Evolutionary conservation across 768 basidiomycete species (phyloP).

Genomic region (Boletus sp.): DNA sequence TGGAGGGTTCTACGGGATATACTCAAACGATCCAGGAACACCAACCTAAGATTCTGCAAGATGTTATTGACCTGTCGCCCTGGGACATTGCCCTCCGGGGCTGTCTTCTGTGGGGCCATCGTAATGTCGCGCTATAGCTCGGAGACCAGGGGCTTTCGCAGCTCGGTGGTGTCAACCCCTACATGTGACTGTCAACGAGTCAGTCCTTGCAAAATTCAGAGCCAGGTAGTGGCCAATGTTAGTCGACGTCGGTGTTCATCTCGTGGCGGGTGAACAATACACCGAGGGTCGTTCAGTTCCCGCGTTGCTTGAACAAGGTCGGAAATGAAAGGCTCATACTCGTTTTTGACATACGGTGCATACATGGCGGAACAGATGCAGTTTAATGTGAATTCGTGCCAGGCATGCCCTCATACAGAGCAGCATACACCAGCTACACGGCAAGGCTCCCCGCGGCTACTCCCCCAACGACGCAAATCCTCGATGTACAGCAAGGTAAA

Average conservation of each 20-base stretch:
- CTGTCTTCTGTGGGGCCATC: conserved; percentile 14
- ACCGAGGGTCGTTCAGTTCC: background rate
- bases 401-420: conserved; percentile 30
- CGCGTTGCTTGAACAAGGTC: background rate
- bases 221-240: background rate
- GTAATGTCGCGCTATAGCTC: background rate
- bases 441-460: background rate
- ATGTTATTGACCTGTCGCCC: conserved; percentile 29
- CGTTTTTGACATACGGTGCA: conserved; percentile 26
- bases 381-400: conserved; percentile 27
- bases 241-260: background rate
- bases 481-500: background rate
- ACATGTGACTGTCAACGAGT: conserved; percentile 1
- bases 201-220: background rate
- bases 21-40: background rate
- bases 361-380: conserved; percentile 24
- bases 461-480: conserved; percentile 2
- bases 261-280: background rate
- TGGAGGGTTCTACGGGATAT: background rate
- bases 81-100: conserved; percentile 4
- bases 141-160: background rate
- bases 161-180: background rate
- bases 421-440: conserved; percentile 11
- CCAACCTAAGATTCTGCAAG: conserved; percentile 29
- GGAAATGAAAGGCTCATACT: conserved; percentile 19